Evolutionary conservation across 306 rosid species (phyloP).

Genomic region (Ochetophila trinervis): DNA sequence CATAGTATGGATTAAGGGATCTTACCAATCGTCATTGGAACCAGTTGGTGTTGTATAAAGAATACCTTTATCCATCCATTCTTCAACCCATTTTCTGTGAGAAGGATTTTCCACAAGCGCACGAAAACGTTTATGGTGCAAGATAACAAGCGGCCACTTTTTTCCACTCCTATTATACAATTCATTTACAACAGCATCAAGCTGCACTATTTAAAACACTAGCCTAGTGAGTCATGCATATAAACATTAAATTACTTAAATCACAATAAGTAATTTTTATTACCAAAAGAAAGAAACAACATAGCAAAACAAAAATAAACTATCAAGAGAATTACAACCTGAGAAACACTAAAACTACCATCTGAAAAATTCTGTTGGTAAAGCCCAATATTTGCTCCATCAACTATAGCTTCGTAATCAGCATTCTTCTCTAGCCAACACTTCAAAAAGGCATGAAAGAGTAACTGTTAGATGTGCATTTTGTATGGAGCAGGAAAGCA

Average conservation of each 20-base stretch:
- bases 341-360: conserved; percentile 77
- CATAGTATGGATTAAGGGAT: conserved; percentile 7
- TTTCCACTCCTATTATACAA: conserved; percentile 46
- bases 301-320: neutral
- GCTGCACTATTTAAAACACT: conserved; percentile 49
- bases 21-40: conserved; percentile 94
- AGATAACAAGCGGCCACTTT: conserved; percentile 81
- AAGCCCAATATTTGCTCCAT: conserved; percentile 90
- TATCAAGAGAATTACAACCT: conserved; percentile 51
- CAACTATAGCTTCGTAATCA: conserved; percentile 66
- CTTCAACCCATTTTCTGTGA: conserved; percentile 55
- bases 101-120: conserved; percentile 65
- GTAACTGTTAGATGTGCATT: no score
- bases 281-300: neutral
- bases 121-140: conserved; percentile 67
- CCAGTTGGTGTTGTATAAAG: conserved; percentile 85
- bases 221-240: conserved; percentile 30
- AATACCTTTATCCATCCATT: conserved; percentile 68
- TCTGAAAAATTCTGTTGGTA: conserved; percentile 94
- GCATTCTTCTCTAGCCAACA: conserved; percentile 64
- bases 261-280: neutral
- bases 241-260: neutral
- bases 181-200: conserved; percentile 77
- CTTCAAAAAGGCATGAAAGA: conserved; percentile 30
- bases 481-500: no score